Conservation (phyloP, 345 rosid genomes). For the Triadica sebifera region DNA sequence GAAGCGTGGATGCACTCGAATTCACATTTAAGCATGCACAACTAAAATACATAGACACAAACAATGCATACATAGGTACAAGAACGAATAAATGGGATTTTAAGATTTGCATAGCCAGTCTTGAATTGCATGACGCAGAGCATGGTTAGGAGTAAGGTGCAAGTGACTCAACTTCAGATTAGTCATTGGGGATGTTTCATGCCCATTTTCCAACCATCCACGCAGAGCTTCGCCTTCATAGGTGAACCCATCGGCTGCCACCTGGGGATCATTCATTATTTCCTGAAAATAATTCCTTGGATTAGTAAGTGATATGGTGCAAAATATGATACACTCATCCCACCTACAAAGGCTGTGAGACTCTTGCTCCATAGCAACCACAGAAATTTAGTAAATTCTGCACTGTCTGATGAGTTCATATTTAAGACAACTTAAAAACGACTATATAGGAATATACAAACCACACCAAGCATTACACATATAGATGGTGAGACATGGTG, state of each 20-base stretch:
- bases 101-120: conserved; percentile 71
- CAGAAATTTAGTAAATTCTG: neutral
- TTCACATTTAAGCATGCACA: neutral
- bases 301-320: neutral
- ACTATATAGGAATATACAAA: too few species aligned
- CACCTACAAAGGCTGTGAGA: neutral
- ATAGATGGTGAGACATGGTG: too few species aligned
- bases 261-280: conserved; percentile 76
- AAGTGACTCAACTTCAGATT: conserved; percentile 52
- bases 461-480: neutral
- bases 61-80: conserved; percentile 2
- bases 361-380: neutral
- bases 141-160: conserved; percentile 64
- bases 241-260: conserved; percentile 78
- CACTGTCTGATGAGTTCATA: neutral
- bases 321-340: neutral
- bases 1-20: neutral
- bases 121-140: conserved; percentile 58
- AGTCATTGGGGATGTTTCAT: conserved; percentile 72
- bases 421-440: neutral
- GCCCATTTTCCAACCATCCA: conserved; percentile 59
- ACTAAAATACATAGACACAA: neutral
- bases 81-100: neutral
- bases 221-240: conserved; percentile 63
- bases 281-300: conserved; percentile 40